Evolutionary conservation across 164 flowering plant species (phyloP).

Genomic region (Magnolia changhungtana): DNA sequence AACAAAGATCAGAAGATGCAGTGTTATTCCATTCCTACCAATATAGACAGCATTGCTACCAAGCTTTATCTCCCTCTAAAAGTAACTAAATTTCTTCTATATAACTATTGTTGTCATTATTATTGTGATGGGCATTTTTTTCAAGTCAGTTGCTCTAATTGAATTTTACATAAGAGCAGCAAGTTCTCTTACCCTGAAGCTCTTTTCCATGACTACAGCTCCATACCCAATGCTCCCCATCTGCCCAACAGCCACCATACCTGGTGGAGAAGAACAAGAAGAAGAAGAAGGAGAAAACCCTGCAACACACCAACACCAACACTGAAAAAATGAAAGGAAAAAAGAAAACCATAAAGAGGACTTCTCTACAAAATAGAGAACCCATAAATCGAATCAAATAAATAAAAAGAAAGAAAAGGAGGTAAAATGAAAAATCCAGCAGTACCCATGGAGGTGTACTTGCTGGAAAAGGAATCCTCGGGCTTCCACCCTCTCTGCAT

Average conservation of each 20-base stretch:
- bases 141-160: neutral
- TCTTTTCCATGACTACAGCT: constrained; percentile 61
- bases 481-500: constrained; percentile 33
- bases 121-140: neutral
- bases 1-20: neutral
- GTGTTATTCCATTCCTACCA: neutral
- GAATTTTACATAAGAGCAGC: neutral
- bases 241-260: constrained; percentile 41
- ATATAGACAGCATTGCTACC: neutral
- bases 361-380: neutral
- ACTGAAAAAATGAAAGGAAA: neutral
- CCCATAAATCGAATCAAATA: no score
- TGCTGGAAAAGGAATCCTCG: constrained; percentile 21
- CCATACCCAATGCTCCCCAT: constrained; percentile 58
- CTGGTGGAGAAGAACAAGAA: constrained; percentile 34
- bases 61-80: neutral
- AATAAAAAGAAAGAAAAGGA: neutral
- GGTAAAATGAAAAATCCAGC: constrained; percentile 4
- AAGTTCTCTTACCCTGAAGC: constrained; percentile 48
- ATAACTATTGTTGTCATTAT: neutral
- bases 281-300: constrained; percentile 26
- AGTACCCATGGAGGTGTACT: constrained; percentile 22
- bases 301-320: constrained; percentile 15
- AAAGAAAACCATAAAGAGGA: neutral
- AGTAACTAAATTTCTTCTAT: neutral